Evolutionary conservation across 2,329 filamentous ascomycete genomes (phyloP).

Genomic region (Coniochaeta hoffmannii): DNA sequence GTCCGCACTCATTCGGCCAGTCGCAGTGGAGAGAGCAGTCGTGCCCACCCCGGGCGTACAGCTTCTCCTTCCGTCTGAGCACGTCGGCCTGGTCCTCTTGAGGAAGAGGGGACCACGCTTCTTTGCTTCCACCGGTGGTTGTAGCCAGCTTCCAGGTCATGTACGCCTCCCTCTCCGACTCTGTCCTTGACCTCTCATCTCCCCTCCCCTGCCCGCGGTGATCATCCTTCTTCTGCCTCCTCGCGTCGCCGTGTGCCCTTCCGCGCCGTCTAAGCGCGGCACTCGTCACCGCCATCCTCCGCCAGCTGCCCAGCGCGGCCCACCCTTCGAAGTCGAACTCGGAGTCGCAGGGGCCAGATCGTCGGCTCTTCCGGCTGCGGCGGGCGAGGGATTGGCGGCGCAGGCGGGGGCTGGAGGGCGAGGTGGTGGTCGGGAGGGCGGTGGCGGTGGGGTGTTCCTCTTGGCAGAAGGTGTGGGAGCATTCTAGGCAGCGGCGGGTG

Average conservation of each 20-base stretch:
- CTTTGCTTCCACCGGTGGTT: not conserved
- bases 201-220: not conserved
- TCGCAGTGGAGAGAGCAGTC: slow-evolving; percentile 20
- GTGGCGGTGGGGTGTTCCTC: not conserved
- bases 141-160: slow-evolving; percentile 3
- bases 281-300: slow-evolving; percentile 11
- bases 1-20: slow-evolving; percentile 18
- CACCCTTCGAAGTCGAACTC: slow-evolving; percentile 27
- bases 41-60: slow-evolving; percentile 13
- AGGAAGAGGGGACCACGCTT: not conserved
- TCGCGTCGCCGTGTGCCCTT: not conserved
- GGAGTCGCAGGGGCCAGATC: slow-evolving; percentile 13
- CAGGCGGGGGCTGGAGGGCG: not conserved
- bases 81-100: not conserved
- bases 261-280: not conserved
- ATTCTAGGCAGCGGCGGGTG: slow-evolving; percentile 30
- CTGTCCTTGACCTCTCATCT: not conserved
- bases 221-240: not conserved
- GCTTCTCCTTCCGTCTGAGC: slow-evolving; percentile 2
- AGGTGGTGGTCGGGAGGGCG: slow-evolving; percentile 13
- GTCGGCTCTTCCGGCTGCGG: slow-evolving; percentile 3
- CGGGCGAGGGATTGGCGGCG: slow-evolving; percentile 3
- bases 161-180: not conserved
- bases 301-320: slow-evolving; percentile 21
- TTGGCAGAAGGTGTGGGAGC: slow-evolving; percentile 27